phyloP scores from a whole-genome alignment of 345 rosid species.

The Brassica incana region DNA sequence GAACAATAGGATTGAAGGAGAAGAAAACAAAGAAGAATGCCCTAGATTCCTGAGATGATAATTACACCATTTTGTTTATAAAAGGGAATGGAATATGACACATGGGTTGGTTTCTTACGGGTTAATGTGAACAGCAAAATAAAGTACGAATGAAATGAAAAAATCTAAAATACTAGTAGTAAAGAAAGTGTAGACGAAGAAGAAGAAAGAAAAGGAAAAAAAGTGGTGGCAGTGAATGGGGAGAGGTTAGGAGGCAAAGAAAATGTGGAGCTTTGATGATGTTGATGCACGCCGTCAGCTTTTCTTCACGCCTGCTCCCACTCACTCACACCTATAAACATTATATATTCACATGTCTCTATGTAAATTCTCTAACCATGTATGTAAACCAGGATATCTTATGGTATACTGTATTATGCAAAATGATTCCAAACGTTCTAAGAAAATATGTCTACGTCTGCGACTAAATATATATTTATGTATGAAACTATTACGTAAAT shows the following conservation, averaged over 20 bases:
- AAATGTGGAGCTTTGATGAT: conserved; percentile 70
- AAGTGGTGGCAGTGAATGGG: conserved; percentile 63
- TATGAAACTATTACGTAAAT: background rate
- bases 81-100: conserved; percentile 35
- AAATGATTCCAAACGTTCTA: background rate
- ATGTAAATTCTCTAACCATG: background rate
- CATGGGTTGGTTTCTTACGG: conserved; percentile 26
- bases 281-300: conserved; percentile 99
- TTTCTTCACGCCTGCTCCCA: conserved; percentile 54
- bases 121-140: background rate
- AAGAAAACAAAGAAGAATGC: conserved; percentile 40
- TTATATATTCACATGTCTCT: conserved; percentile 6
- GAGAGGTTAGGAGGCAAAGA: conserved; percentile 69
- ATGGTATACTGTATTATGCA: no score
- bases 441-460: background rate
- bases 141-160: background rate
- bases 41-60: conserved; percentile 39
- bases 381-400: background rate
- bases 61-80: conserved; percentile 36
- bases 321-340: conserved; percentile 45
- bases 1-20: background rate
- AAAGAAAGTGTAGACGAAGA: conserved; percentile 4
- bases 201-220: conserved; percentile 24
- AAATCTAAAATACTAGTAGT: conserved; percentile 16
- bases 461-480: background rate